Percentiles rank a stretch among this genome's conserved stretches.
Conservation (phyloP, 371 early-diverging fungal genomes). For the Circinella minor region DNA sequence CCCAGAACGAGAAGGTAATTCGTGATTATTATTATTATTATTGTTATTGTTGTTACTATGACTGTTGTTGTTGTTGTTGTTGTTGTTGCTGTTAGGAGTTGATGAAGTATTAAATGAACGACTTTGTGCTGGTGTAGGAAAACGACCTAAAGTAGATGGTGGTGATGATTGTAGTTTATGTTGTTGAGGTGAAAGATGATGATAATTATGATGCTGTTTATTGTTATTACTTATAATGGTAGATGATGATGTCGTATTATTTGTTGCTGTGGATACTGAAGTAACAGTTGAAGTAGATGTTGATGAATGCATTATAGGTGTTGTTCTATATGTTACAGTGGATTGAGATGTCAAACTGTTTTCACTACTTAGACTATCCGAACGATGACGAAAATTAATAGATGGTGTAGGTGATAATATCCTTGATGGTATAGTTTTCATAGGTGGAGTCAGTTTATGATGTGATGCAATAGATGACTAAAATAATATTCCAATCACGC, state of each 20-base stretch:
- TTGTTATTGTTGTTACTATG: too few relatives aligned
- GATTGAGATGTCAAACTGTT: constrained; percentile 49
- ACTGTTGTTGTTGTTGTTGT: neutral
- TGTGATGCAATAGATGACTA: constrained; percentile 9
- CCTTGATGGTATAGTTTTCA: neutral
- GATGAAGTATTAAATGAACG: constrained; percentile 11
- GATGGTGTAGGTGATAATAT: neutral
- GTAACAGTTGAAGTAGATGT: constrained; percentile 25
- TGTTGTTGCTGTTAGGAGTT: neutral
- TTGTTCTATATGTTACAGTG: constrained; percentile 28
- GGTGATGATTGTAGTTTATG: constrained; percentile 13
- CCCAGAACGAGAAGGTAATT: constrained; percentile 5
- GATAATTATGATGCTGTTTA: constrained; percentile 14
- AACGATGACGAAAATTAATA: constrained; percentile 17
- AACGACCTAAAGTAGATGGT: constrained; percentile 3
- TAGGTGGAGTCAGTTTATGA: neutral
- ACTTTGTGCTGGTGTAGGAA: constrained; percentile 14
- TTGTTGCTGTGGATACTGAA: neutral
- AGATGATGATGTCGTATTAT: too few relatives aligned
- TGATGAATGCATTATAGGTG: constrained; percentile 27
- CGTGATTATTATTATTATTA: neutral
- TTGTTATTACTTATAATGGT: neutral
- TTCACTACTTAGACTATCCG: constrained; percentile 52
- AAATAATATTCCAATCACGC: neutral
- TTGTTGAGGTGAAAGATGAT: neutral